A percentile compares a stretch with the other conserved stretches of the same genome.
phyloP scores from a whole-genome alignment of 2,329 filamentous ascomycete species.

The Drechslerella stenobrocha region DNA sequence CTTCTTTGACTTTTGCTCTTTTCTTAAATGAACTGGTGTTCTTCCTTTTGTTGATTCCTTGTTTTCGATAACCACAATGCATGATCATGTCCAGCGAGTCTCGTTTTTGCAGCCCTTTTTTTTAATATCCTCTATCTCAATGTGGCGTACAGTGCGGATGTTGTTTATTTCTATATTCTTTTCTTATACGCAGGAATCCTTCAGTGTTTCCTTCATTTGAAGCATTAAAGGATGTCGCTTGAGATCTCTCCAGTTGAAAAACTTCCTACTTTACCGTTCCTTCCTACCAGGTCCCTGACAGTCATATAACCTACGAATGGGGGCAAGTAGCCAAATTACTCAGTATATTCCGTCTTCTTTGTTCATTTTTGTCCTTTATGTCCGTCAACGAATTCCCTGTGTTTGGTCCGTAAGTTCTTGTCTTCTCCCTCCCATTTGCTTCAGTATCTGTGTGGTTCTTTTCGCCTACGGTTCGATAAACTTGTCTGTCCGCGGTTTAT shows the following conservation, averaged over 20 bases:
- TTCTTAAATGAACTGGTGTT: constrained; percentile 25
- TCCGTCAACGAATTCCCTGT: constrained; percentile 28
- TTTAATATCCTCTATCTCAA: constrained; percentile 15
- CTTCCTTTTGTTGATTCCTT: constrained; percentile 17
- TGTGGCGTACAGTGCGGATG: constrained; percentile 35
- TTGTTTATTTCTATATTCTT: constrained; percentile 18
- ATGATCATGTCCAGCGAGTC: constrained; percentile 30
- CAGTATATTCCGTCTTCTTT: neutral
- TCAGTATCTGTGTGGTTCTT: constrained; percentile 30
- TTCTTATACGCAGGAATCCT: constrained; percentile 17
- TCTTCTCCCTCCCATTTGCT: constrained; percentile 15
- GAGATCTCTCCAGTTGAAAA: constrained; percentile 20
- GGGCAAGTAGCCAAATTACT: neutral
- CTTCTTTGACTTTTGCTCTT: constrained; percentile 7
- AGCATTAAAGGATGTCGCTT: neutral
- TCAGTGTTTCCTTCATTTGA: constrained; percentile 4
- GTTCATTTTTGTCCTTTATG: constrained; percentile 3
- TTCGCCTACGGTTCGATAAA: constrained; percentile 30
- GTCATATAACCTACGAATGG: constrained; percentile 23
- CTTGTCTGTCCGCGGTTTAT: constrained; percentile 10
- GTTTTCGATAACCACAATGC: constrained; percentile 12
- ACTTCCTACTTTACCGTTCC: neutral
- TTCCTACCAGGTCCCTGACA: neutral
- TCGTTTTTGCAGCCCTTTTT: constrained; percentile 15
- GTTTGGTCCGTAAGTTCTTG: neutral